Conservation (phyloP, 352 stramenopile species). For the Pythium myriotylum region DNA sequence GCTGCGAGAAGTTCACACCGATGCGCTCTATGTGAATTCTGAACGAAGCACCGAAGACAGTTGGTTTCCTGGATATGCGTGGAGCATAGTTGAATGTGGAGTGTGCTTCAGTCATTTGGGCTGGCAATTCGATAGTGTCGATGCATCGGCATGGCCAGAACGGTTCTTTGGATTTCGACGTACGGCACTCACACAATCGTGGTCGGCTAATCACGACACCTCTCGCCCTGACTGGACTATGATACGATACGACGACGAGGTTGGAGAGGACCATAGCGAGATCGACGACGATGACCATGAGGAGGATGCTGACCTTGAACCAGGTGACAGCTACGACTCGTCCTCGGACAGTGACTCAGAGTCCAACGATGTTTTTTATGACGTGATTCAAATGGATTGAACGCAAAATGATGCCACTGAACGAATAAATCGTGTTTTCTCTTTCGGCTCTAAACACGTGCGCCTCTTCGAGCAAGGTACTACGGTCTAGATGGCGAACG, state of each 20-base stretch:
- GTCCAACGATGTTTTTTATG: slow-evolving; percentile 1
- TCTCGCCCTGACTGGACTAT: slow-evolving; percentile 11
- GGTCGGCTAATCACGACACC: not conserved
- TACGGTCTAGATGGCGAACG: not conserved
- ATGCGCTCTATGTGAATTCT: slow-evolving; percentile 50
- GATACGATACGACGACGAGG: slow-evolving; percentile 10
- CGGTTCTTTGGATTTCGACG: slow-evolving; percentile 77
- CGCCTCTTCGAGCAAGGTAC: not conserved
- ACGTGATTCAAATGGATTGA: slow-evolving; percentile 10
- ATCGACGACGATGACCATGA: slow-evolving; percentile 3
- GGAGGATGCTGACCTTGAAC: not conserved
- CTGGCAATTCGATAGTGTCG: slow-evolving; percentile 70
- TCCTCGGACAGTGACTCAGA: slow-evolving; percentile 3
- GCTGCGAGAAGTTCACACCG: slow-evolving; percentile 49
- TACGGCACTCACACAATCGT: slow-evolving; percentile 49
- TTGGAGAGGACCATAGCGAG: not conserved
- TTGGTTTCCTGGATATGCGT: slow-evolving; percentile 82
- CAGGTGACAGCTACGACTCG: slow-evolving; percentile 8
- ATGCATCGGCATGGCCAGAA: slow-evolving; percentile 30
- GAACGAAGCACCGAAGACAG: slow-evolving; percentile 58
- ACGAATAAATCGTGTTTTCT: slow-evolving; percentile 3
- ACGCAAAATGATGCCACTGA: not conserved
- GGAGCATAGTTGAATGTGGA: slow-evolving; percentile 79
- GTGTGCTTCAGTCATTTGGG: slow-evolving; percentile 72
- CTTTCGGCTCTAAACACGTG: not conserved